A percentile compares a stretch with the other conserved stretches of the same genome.
Evolutionary conservation across 1,284 basidiomycete species (phyloP).

Genomic region (Tilletia setariae): DNA sequence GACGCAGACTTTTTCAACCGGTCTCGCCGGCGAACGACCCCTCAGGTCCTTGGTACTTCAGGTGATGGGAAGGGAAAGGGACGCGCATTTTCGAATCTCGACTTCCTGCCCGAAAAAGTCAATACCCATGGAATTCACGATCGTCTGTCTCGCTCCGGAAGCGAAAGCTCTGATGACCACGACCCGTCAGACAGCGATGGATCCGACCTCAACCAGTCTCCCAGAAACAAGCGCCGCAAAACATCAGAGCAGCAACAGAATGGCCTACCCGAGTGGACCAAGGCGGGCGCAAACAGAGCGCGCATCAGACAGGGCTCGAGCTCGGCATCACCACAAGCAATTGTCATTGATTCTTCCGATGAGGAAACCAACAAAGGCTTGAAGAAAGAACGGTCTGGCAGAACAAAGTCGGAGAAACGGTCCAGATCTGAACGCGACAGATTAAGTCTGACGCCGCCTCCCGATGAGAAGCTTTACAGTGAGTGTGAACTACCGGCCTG

Average conservation of each 20-base stretch:
- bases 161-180: not conserved
- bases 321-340: not conserved
- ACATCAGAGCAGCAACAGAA: no score
- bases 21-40: not conserved
- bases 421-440: not conserved
- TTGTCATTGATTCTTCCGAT: conserved; percentile 1
- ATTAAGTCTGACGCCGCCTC: conserved; percentile 3
- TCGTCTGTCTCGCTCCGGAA: not conserved
- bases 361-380: not conserved
- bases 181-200: no score
- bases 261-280: conserved; percentile 2
- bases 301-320: not conserved
- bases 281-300: not conserved
- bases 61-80: not conserved
- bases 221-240: not conserved
- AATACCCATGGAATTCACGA: no score
- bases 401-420: not conserved
- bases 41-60: not conserved
- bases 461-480: not conserved
- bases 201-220: no score
- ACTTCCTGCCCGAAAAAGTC: not conserved
- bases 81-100: not conserved
- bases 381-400: not conserved
- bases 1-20: conserved; percentile 11
- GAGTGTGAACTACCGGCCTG: not conserved